Evolutionary conservation across 2,329 filamentous ascomycete species (phyloP).

Genomic region (Aureobasidium sp.): DNA sequence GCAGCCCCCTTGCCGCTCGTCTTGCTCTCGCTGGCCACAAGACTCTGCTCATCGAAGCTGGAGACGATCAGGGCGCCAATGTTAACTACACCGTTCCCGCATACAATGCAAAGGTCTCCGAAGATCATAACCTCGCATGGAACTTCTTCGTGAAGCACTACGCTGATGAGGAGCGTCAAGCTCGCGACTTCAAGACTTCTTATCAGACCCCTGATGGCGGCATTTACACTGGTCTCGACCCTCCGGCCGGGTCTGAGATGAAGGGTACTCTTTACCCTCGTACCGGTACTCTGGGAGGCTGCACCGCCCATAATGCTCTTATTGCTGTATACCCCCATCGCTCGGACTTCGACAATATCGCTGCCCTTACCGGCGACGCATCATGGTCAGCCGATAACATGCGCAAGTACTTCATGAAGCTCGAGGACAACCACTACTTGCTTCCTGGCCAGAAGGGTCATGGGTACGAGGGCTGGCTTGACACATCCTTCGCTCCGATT

Average conservation of each 20-base stretch:
- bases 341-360: constrained; percentile 55
- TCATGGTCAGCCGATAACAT: constrained; percentile 67
- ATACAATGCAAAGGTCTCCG: constrained; percentile 58
- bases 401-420: constrained; percentile 59
- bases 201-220: constrained; percentile 59
- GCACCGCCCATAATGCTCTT: constrained; percentile 67
- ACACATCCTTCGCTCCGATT: constrained; percentile 49
- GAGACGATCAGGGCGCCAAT: constrained; percentile 61
- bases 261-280: constrained; percentile 66
- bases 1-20: constrained; percentile 59
- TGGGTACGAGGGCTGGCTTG: constrained; percentile 65
- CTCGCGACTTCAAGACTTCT: constrained; percentile 64
- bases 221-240: constrained; percentile 59
- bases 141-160: constrained; percentile 72
- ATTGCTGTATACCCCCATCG: constrained; percentile 62
- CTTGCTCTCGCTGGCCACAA: constrained; percentile 66
- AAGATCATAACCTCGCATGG: constrained; percentile 65
- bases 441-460: constrained; percentile 46
- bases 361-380: constrained; percentile 63
- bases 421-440: constrained; percentile 45
- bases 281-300: constrained; percentile 63
- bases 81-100: constrained; percentile 62
- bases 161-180: constrained; percentile 57
- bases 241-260: constrained; percentile 56
- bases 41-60: constrained; percentile 67